Percentiles rank a stretch among this genome's conserved stretches.
Evolutionary conservation across 768 basidiomycete species (phyloP).

Genomic region (Sarcomyxa edulis): DNA sequence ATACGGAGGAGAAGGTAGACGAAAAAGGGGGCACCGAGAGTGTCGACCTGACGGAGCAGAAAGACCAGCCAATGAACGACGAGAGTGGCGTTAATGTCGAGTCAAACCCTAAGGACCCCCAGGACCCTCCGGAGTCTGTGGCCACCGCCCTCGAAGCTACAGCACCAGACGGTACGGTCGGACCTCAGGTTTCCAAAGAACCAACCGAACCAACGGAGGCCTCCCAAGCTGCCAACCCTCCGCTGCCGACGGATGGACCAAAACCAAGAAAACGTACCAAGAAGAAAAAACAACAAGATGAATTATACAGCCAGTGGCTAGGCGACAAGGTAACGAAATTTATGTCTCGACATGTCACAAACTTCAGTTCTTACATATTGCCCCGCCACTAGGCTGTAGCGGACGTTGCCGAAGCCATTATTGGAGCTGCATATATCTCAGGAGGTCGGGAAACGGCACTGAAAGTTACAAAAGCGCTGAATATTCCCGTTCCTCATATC

Average conservation of each 20-base stretch:
- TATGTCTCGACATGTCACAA: constrained; percentile 4
- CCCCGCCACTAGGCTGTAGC: constrained; percentile 55
- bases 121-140: no score
- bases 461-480: constrained; percentile 56
- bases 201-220: constrained; percentile 3
- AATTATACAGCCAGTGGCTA: constrained; percentile 41
- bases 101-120: no score
- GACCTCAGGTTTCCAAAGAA: no score
- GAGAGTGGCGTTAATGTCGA: no score
- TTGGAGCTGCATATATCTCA: constrained; percentile 76
- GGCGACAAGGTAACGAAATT: constrained; percentile 67
- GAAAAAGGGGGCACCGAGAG: no score
- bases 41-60: no score
- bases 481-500: constrained; percentile 58
- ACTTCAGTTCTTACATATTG: constrained; percentile 3
- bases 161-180: no score
- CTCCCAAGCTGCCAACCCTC: no score
- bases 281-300: constrained; percentile 30
- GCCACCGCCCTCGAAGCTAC: no score
- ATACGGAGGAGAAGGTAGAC: no score
- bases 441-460: constrained; percentile 68
- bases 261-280: constrained; percentile 22
- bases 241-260: constrained; percentile 19
- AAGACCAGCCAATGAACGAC: no score
- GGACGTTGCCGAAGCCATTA: constrained; percentile 81